Base-by-base conservation (phyloP, 208 protist species). In the Crithidia mellificae region DNA sequence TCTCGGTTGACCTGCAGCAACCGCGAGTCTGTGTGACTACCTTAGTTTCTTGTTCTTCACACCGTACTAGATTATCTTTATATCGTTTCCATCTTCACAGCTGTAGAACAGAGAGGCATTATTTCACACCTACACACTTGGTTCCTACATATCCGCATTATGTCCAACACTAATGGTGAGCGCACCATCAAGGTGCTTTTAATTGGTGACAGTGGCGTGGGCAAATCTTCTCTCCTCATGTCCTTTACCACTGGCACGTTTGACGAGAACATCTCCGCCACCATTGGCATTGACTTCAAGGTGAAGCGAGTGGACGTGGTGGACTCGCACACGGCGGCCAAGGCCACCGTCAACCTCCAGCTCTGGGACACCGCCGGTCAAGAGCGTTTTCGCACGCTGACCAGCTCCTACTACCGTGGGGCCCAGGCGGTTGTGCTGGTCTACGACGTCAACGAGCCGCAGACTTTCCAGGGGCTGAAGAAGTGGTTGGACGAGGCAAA, bases 201-300 rank as follows among this genome's bases (percentile, higher is more conserved):
- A 27, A 88, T 95, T 53, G 90, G 90, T 25, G 90, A 96, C 56
- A 87, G 75, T 32, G 88, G 84, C 11, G 90, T 93, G 2, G 90
- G 91, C 19, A 96, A 96, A 70, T 90, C 86, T 2, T 91, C 81
- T 6, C 54, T 96, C 52, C 73, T 96, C 3, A 52, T 88, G n/a
- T 88, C 86, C 55, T 96, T 93, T 58, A 87, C 78, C n/a, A 84
- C 77, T 2, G 83, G 85, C 27, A 38, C 63, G 9, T 96, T 91
- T 54, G 75, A 91, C 51, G 68, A 78, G 39, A 77, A 83, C 41
- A 80, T 84, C 56, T 72, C 72, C 15, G 66, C 88, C 19, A 96
- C 90, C 29, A 94, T 97, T 54, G 92, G 92, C 55, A 87, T 96
- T n/a, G 92, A 97, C 57, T 97, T 96, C 71, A 94, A 91, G 66